A percentile compares a stretch with the other conserved stretches of the same genome.
phyloP scores from a whole-genome alignment of 176 grass and related monocot genomes.

The Dactylis glomerata region DNA sequence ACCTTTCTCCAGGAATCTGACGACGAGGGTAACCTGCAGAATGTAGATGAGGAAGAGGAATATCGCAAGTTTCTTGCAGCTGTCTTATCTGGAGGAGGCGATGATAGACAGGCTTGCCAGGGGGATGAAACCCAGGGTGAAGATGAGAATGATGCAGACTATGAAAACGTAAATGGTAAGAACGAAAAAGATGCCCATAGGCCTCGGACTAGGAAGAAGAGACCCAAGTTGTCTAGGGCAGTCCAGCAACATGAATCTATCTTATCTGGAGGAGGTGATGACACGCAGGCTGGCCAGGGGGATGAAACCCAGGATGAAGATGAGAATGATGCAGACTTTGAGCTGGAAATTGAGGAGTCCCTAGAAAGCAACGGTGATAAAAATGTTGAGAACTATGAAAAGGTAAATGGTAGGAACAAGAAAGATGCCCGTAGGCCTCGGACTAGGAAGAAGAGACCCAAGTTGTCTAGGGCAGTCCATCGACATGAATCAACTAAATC shows the following conservation, averaged over 20 bases:
- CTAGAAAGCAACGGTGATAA: constrained; percentile 81
- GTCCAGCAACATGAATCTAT: too few relatives aligned
- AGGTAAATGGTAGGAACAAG: constrained; percentile 20
- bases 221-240: too few relatives aligned
- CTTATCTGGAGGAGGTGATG: constrained; percentile 53
- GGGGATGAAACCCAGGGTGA: too few relatives aligned
- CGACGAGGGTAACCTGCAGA: constrained; percentile 65
- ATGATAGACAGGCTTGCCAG: constrained; percentile 39
- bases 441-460: constrained; percentile 61
- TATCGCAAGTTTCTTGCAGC: constrained; percentile 92
- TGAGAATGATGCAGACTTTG: constrained; percentile 94
- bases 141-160: too few relatives aligned
- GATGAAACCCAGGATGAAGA: constrained; percentile 84
- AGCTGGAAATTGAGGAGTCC: constrained; percentile 82
- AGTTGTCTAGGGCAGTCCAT: constrained; percentile 32
- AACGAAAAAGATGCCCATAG: too few relatives aligned
- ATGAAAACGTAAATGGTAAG: too few relatives aligned
- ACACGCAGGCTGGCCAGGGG: constrained; percentile 40
- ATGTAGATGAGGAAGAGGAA: constrained; percentile 94
- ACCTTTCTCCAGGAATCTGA: constrained; percentile 96
- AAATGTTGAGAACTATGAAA: constrained; percentile 46
- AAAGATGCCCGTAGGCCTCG: constrained; percentile 48
- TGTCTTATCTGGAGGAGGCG: constrained; percentile 59
- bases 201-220: too few relatives aligned
- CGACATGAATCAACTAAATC: constrained; percentile 37